Percentiles rank a stretch among this genome's conserved stretches.
phyloP scores from a whole-genome alignment of 83 land plant genomes.

The Picea abies region DNA sequence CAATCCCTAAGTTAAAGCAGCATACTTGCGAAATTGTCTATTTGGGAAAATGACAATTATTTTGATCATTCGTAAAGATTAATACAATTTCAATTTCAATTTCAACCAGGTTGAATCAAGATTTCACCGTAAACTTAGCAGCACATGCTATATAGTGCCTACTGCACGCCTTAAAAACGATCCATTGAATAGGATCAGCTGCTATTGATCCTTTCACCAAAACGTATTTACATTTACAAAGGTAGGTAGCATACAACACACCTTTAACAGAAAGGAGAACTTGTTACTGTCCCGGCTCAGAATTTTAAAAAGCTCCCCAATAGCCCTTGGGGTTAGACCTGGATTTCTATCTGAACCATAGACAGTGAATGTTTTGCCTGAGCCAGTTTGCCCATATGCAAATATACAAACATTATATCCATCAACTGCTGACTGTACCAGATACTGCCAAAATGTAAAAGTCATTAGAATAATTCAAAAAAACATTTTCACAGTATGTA shows the following conservation, averaged over 20 bases:
- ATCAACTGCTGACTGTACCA: conserved; percentile 98
- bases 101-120: not conserved
- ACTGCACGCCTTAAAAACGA: not conserved
- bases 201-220: not conserved
- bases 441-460: conserved; percentile 68
- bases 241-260: conserved; percentile 14
- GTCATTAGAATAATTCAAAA: not conserved
- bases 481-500: not conserved
- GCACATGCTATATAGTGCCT: not conserved
- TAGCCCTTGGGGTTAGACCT: conserved; percentile 96
- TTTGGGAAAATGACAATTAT: no score
- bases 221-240: not conserved
- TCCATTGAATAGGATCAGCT: not conserved
- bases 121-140: not conserved
- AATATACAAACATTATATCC: conserved; percentile 99
- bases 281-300: conserved; percentile 85
- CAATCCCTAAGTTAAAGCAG: no score
- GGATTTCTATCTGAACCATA: conserved; percentile 93
- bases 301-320: conserved; percentile 80
- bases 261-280: conserved; percentile 91
- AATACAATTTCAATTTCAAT: not conserved
- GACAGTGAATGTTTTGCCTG: conserved; percentile 97
- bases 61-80: no score
- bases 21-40: no score
- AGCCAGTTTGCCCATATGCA: conserved; percentile 99